phyloP scores from a whole-genome alignment of 139 green algal genomes.

The Chlorella sp. region DNA sequence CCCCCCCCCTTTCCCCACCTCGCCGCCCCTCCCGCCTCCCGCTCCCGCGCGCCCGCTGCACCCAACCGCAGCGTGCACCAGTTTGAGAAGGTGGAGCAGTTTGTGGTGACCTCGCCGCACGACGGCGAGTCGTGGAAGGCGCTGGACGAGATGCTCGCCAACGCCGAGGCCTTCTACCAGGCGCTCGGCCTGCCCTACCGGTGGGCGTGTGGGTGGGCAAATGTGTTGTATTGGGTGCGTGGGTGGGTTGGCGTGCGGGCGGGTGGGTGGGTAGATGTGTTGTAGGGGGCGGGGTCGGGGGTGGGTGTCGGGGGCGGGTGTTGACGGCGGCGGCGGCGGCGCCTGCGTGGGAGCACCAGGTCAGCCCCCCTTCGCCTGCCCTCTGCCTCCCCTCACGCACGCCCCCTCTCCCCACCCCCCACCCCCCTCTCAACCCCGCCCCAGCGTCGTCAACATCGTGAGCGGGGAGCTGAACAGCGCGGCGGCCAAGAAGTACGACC shows the following conservation, averaged over 20 bases:
- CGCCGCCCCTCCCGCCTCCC: not conserved
- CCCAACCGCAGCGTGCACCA: constrained; percentile 83
- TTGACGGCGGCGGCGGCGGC: too few species aligned
- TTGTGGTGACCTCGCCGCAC: constrained; percentile 84
- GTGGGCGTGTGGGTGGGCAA: not conserved
- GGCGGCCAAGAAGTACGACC: constrained; percentile 99
- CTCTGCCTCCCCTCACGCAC: not conserved
- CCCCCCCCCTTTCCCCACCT: not conserved
- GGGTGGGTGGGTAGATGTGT: too few species aligned
- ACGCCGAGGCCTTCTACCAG: constrained; percentile 82
- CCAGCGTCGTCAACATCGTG: constrained; percentile 87
- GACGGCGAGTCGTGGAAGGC: constrained; percentile 88
- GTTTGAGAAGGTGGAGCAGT: constrained; percentile 99
- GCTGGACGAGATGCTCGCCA: constrained; percentile 97
- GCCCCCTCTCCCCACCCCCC: not conserved
- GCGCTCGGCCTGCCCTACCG: constrained; percentile 86
- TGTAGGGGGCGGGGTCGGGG: too few species aligned
- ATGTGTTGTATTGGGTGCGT: too few species aligned
- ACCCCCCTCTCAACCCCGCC: not conserved
- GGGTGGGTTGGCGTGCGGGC: too few species aligned
- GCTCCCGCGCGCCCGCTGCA: not conserved
- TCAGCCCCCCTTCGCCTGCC: too few species aligned
- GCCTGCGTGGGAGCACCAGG: too few species aligned
- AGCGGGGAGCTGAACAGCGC: constrained; percentile 97
- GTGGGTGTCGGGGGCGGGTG: too few species aligned